These are phyloP conservation scores for Tylopilus rubrobrunneus DNA, from an alignment of 768 basidiomycete genomes.

Conservation along the genomic window DNA sequence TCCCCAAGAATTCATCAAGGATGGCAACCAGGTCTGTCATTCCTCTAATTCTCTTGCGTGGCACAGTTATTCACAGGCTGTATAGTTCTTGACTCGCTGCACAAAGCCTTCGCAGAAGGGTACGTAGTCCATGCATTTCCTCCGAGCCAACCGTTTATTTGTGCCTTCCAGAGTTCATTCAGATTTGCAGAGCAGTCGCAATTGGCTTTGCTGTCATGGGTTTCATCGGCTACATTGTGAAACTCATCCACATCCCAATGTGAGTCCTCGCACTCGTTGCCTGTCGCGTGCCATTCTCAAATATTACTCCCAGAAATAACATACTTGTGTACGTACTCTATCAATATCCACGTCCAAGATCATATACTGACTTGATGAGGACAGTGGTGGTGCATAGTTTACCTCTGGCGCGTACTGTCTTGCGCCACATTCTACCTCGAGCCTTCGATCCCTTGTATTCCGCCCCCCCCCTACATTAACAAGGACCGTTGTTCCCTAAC, in stretches of 20 bases:
- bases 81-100: slow-evolving; percentile 92
- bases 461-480: slow-evolving; percentile 15
- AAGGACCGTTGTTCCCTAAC: slow-evolving; percentile 1
- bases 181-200: slow-evolving; percentile 94
- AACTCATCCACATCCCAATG: slow-evolving; percentile 98
- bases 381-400: slow-evolving; percentile 72
- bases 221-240: slow-evolving; percentile 98
- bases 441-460: slow-evolving; percentile 18
- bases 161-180: slow-evolving; percentile 70
- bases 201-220: slow-evolving; percentile 99
- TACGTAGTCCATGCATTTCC: slow-evolving; percentile 28
- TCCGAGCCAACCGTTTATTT: background rate
- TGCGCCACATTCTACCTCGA: slow-evolving; percentile 7
- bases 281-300: slow-evolving; percentile 10
- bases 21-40: slow-evolving; percentile 81
- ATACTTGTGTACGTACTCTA: slow-evolving; percentile 83
- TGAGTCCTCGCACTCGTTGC: slow-evolving; percentile 41
- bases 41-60: background rate
- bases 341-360: background rate
- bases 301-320: slow-evolving; percentile 67
- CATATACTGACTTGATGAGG: slow-evolving; percentile 23
- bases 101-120: slow-evolving; percentile 97
- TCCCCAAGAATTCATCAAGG: slow-evolving; percentile 87
- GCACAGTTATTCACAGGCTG: slow-evolving; percentile 7
- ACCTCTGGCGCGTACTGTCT: slow-evolving; percentile 15